These are phyloP conservation scores for Ustilago curta DNA, from an alignment of 1,284 basidiomycete genomes.

Conservation along the genomic window DNA sequence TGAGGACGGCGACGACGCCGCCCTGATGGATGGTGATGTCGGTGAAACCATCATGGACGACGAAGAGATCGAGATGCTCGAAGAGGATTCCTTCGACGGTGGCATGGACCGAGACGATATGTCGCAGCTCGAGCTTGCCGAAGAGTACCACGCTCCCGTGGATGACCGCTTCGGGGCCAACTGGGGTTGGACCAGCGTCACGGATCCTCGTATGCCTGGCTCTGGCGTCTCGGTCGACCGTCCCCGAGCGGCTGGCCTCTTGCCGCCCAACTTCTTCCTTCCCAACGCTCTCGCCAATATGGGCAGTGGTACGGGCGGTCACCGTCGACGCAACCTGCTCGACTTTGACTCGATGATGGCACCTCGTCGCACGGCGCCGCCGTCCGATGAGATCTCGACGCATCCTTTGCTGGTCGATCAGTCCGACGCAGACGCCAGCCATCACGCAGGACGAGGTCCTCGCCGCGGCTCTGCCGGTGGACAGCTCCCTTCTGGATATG, in stretches of 20 bases:
- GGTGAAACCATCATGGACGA: constrained; percentile 44
- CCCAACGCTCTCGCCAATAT: constrained; percentile 38
- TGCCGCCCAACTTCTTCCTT: constrained; percentile 59
- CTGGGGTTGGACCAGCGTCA: constrained; percentile 63
- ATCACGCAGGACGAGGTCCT: constrained; percentile 27
- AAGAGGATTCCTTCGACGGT: constrained; percentile 54
- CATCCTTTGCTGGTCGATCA: constrained; percentile 84
- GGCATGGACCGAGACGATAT: constrained; percentile 57
- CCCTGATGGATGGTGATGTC: constrained; percentile 34
- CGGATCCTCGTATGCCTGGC: constrained; percentile 21
- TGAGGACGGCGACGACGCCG: constrained; percentile 39
- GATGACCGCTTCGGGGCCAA: constrained; percentile 68
- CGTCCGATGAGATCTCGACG: constrained; percentile 71
- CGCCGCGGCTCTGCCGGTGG: constrained; percentile 19
- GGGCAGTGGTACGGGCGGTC: constrained; percentile 27
- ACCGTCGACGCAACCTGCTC: constrained; percentile 45
- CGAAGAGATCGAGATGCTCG: constrained; percentile 54
- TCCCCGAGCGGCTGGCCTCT: constrained; percentile 23
- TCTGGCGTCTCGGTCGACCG: constrained; percentile 25
- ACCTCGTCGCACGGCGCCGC: constrained; percentile 34
- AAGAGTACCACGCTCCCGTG: constrained; percentile 44
- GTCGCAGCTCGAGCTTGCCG: constrained; percentile 61
- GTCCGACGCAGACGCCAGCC: constrained; percentile 37
- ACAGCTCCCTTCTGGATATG: constrained; percentile 27
- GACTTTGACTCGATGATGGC: constrained; percentile 52